Conservation (phyloP, 1,284 basidiomycete genomes). For the Kwoniella shivajii region DNA sequence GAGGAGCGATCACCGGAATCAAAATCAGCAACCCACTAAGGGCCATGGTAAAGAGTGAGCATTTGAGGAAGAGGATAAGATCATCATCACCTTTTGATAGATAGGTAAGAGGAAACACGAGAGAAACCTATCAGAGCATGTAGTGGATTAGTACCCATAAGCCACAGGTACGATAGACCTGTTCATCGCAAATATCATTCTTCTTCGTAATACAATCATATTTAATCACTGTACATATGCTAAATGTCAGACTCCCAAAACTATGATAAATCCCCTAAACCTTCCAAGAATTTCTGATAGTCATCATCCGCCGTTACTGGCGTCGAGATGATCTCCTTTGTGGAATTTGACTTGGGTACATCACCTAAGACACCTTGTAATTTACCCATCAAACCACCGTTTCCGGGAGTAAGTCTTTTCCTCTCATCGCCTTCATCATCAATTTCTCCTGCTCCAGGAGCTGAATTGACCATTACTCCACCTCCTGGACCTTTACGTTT, state of each 20-base stretch:
- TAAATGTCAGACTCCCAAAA: no score
- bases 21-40: no score
- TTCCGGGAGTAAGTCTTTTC: constrained; percentile 21
- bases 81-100: no score
- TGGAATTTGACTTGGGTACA: neutral
- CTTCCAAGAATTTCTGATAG: constrained; percentile 49
- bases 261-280: constrained; percentile 39
- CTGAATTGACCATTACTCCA: constrained; percentile 33
- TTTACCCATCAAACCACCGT: constrained; percentile 47
- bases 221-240: neutral
- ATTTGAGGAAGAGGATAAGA: no score
- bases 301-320: constrained; percentile 38
- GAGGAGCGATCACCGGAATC: no score
- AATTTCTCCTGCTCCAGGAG: constrained; percentile 42
- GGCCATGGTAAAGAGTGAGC: no score
- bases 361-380: constrained; percentile 41
- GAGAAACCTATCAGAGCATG: no score
- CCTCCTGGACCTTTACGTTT: constrained; percentile 32
- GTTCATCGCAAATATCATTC: no score
- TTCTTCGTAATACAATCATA: neutral
- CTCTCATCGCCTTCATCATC: constrained; percentile 45
- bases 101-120: no score
- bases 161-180: no score
- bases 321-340: neutral
- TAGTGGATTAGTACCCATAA: no score